Percentiles rank a stretch among this genome's conserved stretches.
Evolutionary conservation across 345 rosid species (phyloP).

Genomic region (Erodium maritimum): DNA sequence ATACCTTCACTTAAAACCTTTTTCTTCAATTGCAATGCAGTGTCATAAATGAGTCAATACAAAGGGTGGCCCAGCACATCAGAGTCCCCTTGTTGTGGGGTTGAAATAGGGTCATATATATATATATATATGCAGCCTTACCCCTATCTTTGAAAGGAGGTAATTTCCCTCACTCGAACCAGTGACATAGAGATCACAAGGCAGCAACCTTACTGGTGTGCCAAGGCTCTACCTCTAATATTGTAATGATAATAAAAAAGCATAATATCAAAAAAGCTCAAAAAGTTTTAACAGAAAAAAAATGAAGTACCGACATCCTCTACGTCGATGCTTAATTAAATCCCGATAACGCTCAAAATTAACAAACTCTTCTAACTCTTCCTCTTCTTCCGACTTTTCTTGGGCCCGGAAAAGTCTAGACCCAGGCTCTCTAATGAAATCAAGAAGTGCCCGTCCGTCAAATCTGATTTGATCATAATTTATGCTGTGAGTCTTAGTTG

Average conservation of each 20-base stretch:
- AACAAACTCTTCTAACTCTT: slow-evolving; percentile 99
- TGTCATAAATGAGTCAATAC: slow-evolving; percentile 3
- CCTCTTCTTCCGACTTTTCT: slow-evolving; percentile 75
- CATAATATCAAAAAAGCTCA: slow-evolving; percentile 4
- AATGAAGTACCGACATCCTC: slow-evolving; percentile 99
- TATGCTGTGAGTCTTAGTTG: background rate
- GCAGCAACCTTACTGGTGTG: too few species aligned
- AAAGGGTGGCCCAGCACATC: too few species aligned
- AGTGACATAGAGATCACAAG: too few species aligned
- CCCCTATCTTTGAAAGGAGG: too few species aligned
- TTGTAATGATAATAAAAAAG: slow-evolving; percentile 6
- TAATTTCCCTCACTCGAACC: too few species aligned
- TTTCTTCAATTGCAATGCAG: slow-evolving; percentile 6
- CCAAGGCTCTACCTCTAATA: too few species aligned
- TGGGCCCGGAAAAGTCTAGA: slow-evolving; percentile 27
- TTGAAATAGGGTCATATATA: too few species aligned
- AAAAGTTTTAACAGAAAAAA: slow-evolving; percentile 16
- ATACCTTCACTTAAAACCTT: slow-evolving; percentile 4
- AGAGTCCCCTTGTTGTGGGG: too few species aligned
- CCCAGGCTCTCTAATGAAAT: slow-evolving; percentile 77
- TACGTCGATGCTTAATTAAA: slow-evolving; percentile 98
- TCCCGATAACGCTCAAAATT: slow-evolving; percentile 99
- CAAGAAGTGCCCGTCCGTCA: slow-evolving; percentile 92
- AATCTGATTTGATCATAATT: slow-evolving; percentile 26
- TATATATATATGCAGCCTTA: too few species aligned